Conservation (phyloP, 768 basidiomycete species). For the Mrakia frigida region DNA sequence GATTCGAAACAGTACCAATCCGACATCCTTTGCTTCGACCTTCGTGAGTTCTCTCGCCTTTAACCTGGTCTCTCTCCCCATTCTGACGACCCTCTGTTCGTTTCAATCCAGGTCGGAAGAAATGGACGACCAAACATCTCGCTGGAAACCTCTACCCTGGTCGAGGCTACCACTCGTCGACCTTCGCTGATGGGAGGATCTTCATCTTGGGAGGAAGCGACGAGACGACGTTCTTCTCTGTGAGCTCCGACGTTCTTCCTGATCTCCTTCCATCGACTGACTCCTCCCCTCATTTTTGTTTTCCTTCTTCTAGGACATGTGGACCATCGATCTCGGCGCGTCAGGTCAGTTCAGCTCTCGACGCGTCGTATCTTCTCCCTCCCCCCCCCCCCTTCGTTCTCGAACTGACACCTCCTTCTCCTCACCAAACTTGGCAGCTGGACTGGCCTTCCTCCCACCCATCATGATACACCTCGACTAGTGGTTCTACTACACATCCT, state of each 20-base stretch:
- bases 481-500: no score
- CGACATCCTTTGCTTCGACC: conserved; percentile 77
- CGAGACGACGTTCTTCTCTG: conserved; percentile 57
- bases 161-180: conserved; percentile 78
- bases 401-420: background rate
- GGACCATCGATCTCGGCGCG: conserved; percentile 66
- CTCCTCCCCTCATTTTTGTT: background rate
- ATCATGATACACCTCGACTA: background rate
- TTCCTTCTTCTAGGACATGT: conserved; percentile 53
- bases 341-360: conserved; percentile 7
- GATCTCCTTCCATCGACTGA: background rate
- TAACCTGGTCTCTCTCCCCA: background rate
- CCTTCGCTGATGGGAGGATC: conserved; percentile 75
- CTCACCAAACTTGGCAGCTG: background rate
- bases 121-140: background rate
- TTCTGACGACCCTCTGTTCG: no score
- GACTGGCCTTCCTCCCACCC: background rate
- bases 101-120: background rate
- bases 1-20: conserved; percentile 64
- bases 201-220: conserved; percentile 80
- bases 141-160: conserved; percentile 52
- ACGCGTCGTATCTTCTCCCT: background rate
- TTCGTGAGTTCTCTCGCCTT: conserved; percentile 53
- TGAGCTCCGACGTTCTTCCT: background rate
- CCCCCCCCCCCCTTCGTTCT: background rate